phyloP scores from a whole-genome alignment of 2,329 filamentous ascomycete genomes.

The Calycina herbarum region DNA sequence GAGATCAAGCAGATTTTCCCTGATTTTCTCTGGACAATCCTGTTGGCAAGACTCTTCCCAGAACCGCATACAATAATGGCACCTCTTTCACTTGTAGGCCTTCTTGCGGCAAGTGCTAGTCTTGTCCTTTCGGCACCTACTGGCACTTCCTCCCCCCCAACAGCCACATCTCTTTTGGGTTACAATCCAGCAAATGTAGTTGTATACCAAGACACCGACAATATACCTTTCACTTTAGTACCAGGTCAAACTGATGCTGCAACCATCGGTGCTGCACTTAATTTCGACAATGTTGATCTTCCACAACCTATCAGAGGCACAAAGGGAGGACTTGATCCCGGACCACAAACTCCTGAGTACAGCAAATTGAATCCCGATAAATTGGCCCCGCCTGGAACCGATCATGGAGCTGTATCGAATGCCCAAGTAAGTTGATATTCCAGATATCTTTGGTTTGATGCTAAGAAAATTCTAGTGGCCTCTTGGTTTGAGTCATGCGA shows the following conservation, averaged over 20 bases:
- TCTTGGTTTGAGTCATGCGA: slow-evolving; percentile 32
- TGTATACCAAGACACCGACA: slow-evolving; percentile 38
- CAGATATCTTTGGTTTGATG: neutral
- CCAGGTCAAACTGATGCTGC: slow-evolving; percentile 51
- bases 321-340: slow-evolving; percentile 51
- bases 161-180: slow-evolving; percentile 39
- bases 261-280: slow-evolving; percentile 52
- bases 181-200: slow-evolving; percentile 42
- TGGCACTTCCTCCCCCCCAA: slow-evolving; percentile 18
- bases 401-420: slow-evolving; percentile 68
- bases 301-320: slow-evolving; percentile 57
- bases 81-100: neutral
- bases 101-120: neutral
- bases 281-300: slow-evolving; percentile 51
- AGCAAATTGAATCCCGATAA: slow-evolving; percentile 71
- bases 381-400: slow-evolving; percentile 70
- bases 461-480: slow-evolving; percentile 51
- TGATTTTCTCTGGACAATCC: neutral
- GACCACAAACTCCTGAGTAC: slow-evolving; percentile 66
- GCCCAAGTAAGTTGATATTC: slow-evolving; percentile 48
- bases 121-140: slow-evolving; percentile 25
- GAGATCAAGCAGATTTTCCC: neutral
- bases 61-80: slow-evolving; percentile 5
- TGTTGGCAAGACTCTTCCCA: neutral
- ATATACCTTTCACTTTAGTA: slow-evolving; percentile 44